Evolutionary conservation across 257 asterid species (phyloP).

Genomic region (Solanum peruvianum): DNA sequence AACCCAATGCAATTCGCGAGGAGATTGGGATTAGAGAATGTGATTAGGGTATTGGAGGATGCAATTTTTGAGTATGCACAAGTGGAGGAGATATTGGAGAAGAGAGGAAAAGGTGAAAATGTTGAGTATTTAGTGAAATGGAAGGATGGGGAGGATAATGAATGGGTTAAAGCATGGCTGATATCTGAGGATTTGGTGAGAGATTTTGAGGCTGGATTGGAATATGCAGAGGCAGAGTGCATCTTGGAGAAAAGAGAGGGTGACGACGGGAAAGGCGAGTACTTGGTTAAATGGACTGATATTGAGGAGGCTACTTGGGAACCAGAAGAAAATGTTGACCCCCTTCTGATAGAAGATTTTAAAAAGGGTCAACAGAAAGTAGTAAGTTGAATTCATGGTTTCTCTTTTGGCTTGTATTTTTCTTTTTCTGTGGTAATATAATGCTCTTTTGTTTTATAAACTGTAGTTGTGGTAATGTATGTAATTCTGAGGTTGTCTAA

Average conservation of each 20-base stretch:
- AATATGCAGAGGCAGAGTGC: constrained; percentile 77
- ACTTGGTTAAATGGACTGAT: constrained; percentile 81
- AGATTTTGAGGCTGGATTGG: constrained; percentile 85
- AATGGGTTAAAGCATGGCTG: constrained; percentile 59
- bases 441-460: background rate
- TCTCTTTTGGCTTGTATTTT: background rate
- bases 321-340: constrained; percentile 79
- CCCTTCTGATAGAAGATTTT: constrained; percentile 39
- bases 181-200: constrained; percentile 64
- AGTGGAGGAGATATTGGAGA: constrained; percentile 81
- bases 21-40: constrained; percentile 69
- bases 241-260: constrained; percentile 40
- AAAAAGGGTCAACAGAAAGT: constrained; percentile 17
- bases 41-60: constrained; percentile 47
- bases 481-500: background rate
- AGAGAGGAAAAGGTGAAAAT: constrained; percentile 68
- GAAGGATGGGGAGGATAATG: constrained; percentile 78
- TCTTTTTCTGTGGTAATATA: background rate
- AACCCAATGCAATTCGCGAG: constrained; percentile 65
- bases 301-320: constrained; percentile 88
- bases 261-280: constrained; percentile 48
- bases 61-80: constrained; percentile 68
- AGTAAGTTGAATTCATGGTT: background rate
- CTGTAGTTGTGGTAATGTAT: background rate
- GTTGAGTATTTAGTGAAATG: constrained; percentile 72